Evolutionary conservation across 2,329 filamentous ascomycete species (phyloP).

Genomic region (Ceratocystis variospora): DNA sequence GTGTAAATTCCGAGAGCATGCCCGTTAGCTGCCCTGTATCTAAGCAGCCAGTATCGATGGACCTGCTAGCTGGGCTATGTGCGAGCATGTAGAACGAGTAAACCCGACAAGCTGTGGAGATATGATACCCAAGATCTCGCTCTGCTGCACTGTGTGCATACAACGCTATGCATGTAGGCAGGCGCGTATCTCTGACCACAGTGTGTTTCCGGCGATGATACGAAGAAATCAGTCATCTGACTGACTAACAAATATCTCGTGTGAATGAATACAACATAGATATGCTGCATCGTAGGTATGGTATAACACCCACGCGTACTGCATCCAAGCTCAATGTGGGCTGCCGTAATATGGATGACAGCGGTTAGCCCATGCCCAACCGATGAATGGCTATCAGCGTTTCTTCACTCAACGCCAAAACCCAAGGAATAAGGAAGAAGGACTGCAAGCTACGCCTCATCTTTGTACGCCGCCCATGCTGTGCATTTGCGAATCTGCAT

Average conservation of each 20-base stretch:
- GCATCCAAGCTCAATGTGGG: not conserved
- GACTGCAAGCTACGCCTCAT: not conserved
- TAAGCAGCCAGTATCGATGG: too few species aligned
- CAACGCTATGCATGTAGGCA: too few species aligned
- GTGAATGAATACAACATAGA: not conserved
- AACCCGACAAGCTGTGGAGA: too few species aligned
- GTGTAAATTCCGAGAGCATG: too few species aligned
- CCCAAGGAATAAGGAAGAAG: not conserved
- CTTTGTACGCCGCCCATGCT: not conserved
- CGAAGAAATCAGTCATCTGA: not conserved
- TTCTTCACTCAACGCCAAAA: not conserved
- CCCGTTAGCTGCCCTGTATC: too few species aligned
- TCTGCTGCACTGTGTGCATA: too few species aligned
- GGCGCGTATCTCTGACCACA: too few species aligned
- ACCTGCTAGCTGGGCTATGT: too few species aligned
- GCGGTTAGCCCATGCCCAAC: not conserved
- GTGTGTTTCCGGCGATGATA: too few species aligned
- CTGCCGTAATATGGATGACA: not conserved
- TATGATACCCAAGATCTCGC: too few species aligned
- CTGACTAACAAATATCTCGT: not conserved
- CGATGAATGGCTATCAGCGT: not conserved
- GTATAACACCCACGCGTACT: not conserved
- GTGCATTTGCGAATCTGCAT: too few species aligned
- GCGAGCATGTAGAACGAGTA: too few species aligned
- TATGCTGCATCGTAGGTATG: not conserved